Conservation (phyloP, 129 eudicot genomes). For the Centaurea solstitialis region DNA sequence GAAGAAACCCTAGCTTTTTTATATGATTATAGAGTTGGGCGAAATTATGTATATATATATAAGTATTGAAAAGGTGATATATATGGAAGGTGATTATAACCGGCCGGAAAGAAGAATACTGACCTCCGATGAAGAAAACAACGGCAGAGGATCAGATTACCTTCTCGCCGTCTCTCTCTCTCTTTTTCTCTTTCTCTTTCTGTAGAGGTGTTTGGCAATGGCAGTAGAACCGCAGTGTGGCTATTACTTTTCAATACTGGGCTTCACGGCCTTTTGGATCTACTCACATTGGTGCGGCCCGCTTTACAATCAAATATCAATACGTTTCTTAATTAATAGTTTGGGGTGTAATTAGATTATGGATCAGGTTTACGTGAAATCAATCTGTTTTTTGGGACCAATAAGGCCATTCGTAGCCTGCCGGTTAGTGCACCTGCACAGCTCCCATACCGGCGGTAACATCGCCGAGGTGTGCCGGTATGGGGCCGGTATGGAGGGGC, state of each 20-base stretch:
- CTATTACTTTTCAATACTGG: slow-evolving; percentile 18
- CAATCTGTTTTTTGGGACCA: no score
- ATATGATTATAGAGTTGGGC: slow-evolving; percentile 4
- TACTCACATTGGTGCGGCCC: background rate
- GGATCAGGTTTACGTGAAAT: no score
- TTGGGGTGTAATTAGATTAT: no score
- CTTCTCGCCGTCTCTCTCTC: slow-evolving; percentile 14
- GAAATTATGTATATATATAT: background rate
- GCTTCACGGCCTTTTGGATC: slow-evolving; percentile 24
- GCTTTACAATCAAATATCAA: background rate
- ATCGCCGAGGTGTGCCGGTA: no score
- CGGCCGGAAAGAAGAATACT: background rate
- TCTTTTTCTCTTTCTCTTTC: background rate
- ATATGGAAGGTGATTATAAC: background rate
- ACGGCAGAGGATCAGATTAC: slow-evolving; percentile 24
- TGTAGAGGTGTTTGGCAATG: background rate
- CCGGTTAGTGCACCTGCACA: no score
- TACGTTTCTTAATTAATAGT: background rate
- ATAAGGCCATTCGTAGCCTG: no score
- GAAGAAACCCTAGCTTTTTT: slow-evolving; percentile 32
- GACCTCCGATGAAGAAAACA: slow-evolving; percentile 34
- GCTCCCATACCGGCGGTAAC: no score
- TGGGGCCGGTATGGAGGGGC: no score
- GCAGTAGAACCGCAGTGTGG: slow-evolving; percentile 14
- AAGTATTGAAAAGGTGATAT: background rate